Base-by-base conservation (phyloP, 2,329 filamentous ascomycete species). In the Penicillium concentricum region DNA sequence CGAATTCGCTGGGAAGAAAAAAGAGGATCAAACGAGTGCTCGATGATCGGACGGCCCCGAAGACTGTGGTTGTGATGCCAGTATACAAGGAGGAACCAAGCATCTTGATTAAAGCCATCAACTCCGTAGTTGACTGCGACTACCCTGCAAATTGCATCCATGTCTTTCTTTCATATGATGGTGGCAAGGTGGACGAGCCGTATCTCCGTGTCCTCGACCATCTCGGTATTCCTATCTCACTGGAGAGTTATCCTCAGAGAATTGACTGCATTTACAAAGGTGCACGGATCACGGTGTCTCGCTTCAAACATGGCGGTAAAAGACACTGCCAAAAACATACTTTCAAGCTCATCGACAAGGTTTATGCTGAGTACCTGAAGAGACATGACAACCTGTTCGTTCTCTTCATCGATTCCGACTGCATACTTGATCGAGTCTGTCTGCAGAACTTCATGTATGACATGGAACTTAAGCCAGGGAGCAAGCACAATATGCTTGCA, bases 381-480 rank as follows among this genome's bases (percentile, higher is more conserved):
- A 83, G 86, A 46, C 91, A 96, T 70, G 93, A 97, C 75, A 91
- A 97, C 67, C 79, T 97, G 0, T 97, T 97, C 72, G 88, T 97
- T 51, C 84, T 97, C 12, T 97, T 97, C 76, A 97, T 97, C 71
- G 93, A 97, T 77, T 97, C 92, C 0, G 93, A 97, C 72, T 97
- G 94, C 75, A 94, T 97, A 60, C 80, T 97, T 48, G 93, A 97
- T 78, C 85, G 87, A 57, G 86, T 92, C 39, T 97, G 93, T 72
- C 84, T 97, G 58, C 93, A 97, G 72, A 97, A 97, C 74, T 97
- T 97, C 76, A 90, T 97, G 78, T 97, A 94, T 75, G 93, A 97
- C 72, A 97, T 97, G 94, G 92, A 97, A 75, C 81, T 97, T 59
- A 96, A 93, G 74, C 93, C 93, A 0, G 92, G 92, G 53, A 96